Base-by-base conservation (phyloP, 176 grass and related monocot species). In the Rhynchospora breviuscula region DNA sequence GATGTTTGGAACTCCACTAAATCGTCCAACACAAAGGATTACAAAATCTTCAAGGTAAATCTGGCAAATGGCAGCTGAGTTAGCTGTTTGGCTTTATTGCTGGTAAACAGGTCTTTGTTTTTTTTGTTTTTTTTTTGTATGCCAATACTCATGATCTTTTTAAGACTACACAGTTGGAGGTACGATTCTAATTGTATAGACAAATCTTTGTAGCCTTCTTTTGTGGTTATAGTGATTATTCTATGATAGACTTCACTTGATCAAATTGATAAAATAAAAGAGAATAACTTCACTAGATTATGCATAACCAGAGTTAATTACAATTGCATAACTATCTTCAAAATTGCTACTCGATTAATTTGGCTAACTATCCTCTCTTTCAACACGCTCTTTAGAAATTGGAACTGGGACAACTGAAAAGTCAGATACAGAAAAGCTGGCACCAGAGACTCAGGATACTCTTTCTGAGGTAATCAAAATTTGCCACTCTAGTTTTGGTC, bases 21-120 rank as follows among this genome's bases (percentile, higher is more conserved):
- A 87, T 62, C 85, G 66, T 3, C 85, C 85, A 17, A 87, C 62
- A 56, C 85, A 87, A 75, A 87, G 79, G 17, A 87, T 72, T 51
- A 87, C 29, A 10, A 87, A 87, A 83, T 87, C 85, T 0, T 17
- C 79, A 60, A 62, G 63, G 62, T 83, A 81, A 1, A 67, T 77
- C 79, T 83, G 79, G 13, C 11, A 44, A 61, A 51, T 77, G 13
- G 23, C 19, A 53, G 48, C 53, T 29, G 22, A 76, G 22, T 53
- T 17, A 53, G 22, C 14, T 75, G 25, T 15, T 46, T 70, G 22
- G 25, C 25, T 76, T 75, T 13, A 2, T 25, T 1, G 51, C 19
- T 25, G 25, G 51, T 74, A 70, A 70, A n/a, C 40, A 70, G 7
- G 26, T 29, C 64, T 70, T 14, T 46, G 35, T 14, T 70, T 70